Conservation (phyloP, 306 rosid species). For the Quercus robur region DNA sequence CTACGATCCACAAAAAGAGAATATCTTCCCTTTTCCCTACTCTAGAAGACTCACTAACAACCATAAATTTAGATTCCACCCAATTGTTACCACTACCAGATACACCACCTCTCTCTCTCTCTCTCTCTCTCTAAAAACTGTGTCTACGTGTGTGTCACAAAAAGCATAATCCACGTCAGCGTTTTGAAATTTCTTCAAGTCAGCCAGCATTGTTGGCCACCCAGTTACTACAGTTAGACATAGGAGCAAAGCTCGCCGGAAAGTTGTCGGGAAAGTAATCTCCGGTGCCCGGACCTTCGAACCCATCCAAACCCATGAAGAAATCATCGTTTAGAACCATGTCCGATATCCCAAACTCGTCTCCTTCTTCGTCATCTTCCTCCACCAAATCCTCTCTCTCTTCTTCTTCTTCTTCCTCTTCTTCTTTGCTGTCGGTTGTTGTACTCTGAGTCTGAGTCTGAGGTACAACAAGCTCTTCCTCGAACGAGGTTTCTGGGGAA, state of each 20-base stretch:
- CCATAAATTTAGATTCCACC: constrained; percentile 11
- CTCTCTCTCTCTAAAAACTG: not conserved
- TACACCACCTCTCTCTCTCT: not conserved
- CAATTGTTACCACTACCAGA: not conserved
- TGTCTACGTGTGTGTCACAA: not conserved
- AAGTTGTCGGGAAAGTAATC: constrained; percentile 60
- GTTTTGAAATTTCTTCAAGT: constrained; percentile 11
- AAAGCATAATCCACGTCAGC: not conserved
- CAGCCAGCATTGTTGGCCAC: constrained; percentile 50
- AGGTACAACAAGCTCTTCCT: constrained; percentile 41
- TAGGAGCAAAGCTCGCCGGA: constrained; percentile 35
- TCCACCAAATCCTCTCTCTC: constrained; percentile 56
- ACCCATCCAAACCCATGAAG: constrained; percentile 70
- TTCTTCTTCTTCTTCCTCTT: constrained; percentile 64
- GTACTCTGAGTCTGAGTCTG: constrained; percentile 21
- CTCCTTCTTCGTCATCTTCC: constrained; percentile 81
- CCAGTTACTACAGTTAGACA: constrained; percentile 37
- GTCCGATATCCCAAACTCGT: constrained; percentile 59
- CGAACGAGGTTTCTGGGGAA: constrained; percentile 52
- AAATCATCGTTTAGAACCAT: constrained; percentile 65
- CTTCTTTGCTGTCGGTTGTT: constrained; percentile 54
- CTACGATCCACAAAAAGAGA: not conserved
- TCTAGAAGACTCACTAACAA: not conserved
- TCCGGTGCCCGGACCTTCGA: constrained; percentile 40
- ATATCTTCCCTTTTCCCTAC: not conserved